Conservation (phyloP, 2,329 filamentous ascomycete species). For the Colletotrichum scovillei region DNA sequence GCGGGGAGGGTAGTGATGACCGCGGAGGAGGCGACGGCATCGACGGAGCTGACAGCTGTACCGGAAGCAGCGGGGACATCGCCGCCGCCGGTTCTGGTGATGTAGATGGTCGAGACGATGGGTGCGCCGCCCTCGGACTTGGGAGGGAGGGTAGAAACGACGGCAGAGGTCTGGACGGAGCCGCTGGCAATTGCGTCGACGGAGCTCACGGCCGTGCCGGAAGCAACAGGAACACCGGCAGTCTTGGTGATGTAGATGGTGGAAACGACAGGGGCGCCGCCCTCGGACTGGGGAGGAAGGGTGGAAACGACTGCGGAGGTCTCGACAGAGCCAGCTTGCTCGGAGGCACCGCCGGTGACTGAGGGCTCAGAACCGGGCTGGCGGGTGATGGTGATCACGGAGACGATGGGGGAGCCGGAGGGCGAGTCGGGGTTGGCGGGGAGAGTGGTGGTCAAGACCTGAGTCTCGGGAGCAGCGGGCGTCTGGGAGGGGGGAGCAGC, state of each 20-base stretch:
- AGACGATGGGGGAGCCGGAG: background rate
- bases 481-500: conserved; percentile 23
- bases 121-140: background rate
- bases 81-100: conserved; percentile 1
- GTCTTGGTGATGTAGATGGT: conserved; percentile 11
- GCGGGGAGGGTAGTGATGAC: conserved; percentile 21
- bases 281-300: background rate
- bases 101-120: background rate
- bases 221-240: background rate
- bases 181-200: conserved; percentile 6
- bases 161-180: conserved; percentile 6
- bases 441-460: conserved; percentile 22
- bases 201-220: conserved; percentile 19
- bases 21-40: conserved; percentile 16
- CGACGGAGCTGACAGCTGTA: conserved; percentile 17
- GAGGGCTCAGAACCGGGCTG: conserved; percentile 4
- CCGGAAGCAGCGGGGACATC: background rate
- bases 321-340: conserved; percentile 5
- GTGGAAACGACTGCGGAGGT: conserved; percentile 13
- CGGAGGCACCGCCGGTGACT: background rate
- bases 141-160: conserved; percentile 8
- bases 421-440: background rate
- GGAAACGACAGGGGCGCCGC: background rate
- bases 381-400: conserved; percentile 17
- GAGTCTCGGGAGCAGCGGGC: conserved; percentile 19